Base-by-base conservation (phyloP, 768 basidiomycete species). In the Lactifluus subvellereus region DNA sequence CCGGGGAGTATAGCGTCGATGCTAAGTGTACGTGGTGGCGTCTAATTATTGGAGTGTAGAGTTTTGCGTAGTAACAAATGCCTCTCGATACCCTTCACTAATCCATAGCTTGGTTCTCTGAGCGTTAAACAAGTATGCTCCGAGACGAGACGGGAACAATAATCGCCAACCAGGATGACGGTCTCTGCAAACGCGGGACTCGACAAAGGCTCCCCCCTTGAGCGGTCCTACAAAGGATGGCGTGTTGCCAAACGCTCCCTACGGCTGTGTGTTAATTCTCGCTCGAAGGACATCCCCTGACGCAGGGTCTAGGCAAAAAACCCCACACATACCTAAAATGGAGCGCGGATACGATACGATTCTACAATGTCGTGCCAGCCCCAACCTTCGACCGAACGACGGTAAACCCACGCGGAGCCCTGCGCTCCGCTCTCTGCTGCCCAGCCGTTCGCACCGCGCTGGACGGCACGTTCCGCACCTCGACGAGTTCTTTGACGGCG, bases 401-500 rank as follows among this genome's bases (percentile, higher is more conserved):
- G 54, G 78, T 78, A 64, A 88, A 94, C 14, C 91, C 91, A 50
- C 86, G 77, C 11, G 80, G 73, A 10, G 89, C 82, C 72, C 80
- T 84, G 70, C 91, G 77, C 65, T 88, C 87, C 69, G 74, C 72
- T 67, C 84, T 79, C 77, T 87, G 85, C 75, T 90, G 80, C 65
- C 81, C 76, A 71, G 85, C 84, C n/a, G 84, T 87, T 75, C 80
- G 79, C 30, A 93, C 90, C 59, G 80, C 76, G 38, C 79, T 78
- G 30, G 77, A 77, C 0, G 87, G 82, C 16, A 97, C 93, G 71
- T 95, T 96, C 73, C 86, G 81, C 48, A 98, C 94, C 70, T 89
- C 82, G 10, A 97, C 83, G 49, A 98, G 77, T 75, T 98, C 94
- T 79, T 97, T 98, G 60, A 97, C 84, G 27, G 76, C 75, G 53